Evolutionary conservation across 805 yeast genomes (phyloP).

Genomic region (Torulaspora indica): DNA sequence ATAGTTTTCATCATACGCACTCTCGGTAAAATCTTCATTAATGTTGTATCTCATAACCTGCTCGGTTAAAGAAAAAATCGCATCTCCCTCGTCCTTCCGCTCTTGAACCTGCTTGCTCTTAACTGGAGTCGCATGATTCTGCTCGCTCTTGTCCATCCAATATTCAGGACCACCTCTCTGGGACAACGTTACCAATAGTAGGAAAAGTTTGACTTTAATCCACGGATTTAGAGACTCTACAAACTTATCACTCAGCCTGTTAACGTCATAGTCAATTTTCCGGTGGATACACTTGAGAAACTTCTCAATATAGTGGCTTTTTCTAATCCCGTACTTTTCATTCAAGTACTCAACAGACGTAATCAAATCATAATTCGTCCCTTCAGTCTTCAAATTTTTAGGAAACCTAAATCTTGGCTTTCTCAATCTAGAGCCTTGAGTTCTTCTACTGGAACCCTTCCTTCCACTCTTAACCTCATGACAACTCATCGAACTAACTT

Average conservation of each 20-base stretch:
- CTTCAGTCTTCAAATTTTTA: slow-evolving; percentile 25
- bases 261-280: slow-evolving; percentile 31
- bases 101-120: slow-evolving; percentile 2
- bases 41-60: slow-evolving; percentile 34
- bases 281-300: slow-evolving; percentile 33
- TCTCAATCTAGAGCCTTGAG: slow-evolving; percentile 7
- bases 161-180: slow-evolving; percentile 38
- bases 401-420: slow-evolving; percentile 24
- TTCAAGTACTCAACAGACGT: slow-evolving; percentile 33
- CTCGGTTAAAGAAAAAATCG: slow-evolving; percentile 29
- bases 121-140: slow-evolving; percentile 7
- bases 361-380: slow-evolving; percentile 30
- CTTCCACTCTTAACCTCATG: background rate
- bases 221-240: slow-evolving; percentile 25
- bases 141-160: slow-evolving; percentile 32
- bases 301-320: slow-evolving; percentile 29
- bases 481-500: background rate
- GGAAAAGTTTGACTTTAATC: slow-evolving; percentile 32
- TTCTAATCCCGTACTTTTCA: slow-evolving; percentile 33
- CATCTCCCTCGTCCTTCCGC: slow-evolving; percentile 6
- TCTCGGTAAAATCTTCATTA: slow-evolving; percentile 32
- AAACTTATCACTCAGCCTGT: slow-evolving; percentile 24
- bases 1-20: slow-evolving; percentile 33
- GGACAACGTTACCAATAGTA: slow-evolving; percentile 30
- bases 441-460: slow-evolving; percentile 1